Evolutionary conservation across 495 filamentous ascomycete species (phyloP).

Genomic region (Bacidia rubella): DNA sequence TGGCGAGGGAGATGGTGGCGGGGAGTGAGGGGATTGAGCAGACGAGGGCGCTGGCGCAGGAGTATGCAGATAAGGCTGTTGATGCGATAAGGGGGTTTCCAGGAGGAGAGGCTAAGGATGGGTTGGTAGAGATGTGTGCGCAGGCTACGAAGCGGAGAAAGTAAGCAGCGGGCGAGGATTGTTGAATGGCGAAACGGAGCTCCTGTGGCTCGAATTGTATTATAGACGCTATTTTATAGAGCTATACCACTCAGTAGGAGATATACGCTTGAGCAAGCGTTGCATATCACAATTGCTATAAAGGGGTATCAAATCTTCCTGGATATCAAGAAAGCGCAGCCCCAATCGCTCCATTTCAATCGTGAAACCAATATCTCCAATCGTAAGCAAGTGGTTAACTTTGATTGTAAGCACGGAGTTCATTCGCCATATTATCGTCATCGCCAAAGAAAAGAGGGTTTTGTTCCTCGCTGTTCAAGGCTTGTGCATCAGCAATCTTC

Average conservation of each 20-base stretch:
- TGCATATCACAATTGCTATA: too few relatives aligned
- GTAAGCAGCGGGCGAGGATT: conserved; percentile 22
- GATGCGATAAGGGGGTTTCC: conserved; percentile 70
- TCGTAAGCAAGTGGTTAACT: too few relatives aligned
- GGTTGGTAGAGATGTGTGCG: conserved; percentile 81
- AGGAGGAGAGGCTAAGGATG: conserved; percentile 80
- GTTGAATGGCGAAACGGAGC: not conserved
- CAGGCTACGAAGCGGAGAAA: conserved; percentile 85
- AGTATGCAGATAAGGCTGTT: conserved; percentile 81
- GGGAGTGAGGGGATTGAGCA: conserved; percentile 78
- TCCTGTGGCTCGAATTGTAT: not conserved
- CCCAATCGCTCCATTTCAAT: too few relatives aligned
- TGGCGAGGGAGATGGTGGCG: conserved; percentile 69
- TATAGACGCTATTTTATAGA: not conserved
- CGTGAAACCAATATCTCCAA: too few relatives aligned
- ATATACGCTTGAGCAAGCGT: too few relatives aligned
- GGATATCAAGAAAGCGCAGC: too few relatives aligned
- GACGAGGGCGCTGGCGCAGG: conserved; percentile 75
- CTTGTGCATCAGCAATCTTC: too few relatives aligned
- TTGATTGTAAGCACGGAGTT: too few relatives aligned
- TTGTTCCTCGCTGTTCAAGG: too few relatives aligned
- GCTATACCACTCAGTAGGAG: not conserved
- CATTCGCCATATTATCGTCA: too few relatives aligned
- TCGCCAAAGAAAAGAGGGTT: too few relatives aligned
- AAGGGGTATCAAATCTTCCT: too few relatives aligned